Evolutionary conservation across 1,139 yeast genomes (phyloP).

Genomic region (Blastobotrys serpentis): DNA sequence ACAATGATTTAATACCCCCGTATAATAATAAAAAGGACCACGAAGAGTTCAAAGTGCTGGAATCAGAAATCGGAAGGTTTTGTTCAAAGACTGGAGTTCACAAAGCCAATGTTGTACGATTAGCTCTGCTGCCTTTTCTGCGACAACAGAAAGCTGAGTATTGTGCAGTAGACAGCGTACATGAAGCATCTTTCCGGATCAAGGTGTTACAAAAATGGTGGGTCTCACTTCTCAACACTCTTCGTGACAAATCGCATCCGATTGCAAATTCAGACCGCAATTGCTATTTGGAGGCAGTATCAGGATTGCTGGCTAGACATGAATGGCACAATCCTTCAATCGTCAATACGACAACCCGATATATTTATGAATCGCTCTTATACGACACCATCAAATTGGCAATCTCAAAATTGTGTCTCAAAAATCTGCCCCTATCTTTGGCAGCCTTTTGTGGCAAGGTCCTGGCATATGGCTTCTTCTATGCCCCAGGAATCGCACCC

Average conservation of each 20-base stretch:
- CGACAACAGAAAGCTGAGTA: slow-evolving; percentile 38
- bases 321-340: slow-evolving; percentile 52
- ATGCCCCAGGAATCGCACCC: slow-evolving; percentile 59
- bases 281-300: slow-evolving; percentile 72
- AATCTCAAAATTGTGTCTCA: slow-evolving; percentile 51
- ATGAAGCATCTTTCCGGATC: slow-evolving; percentile 32
- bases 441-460: slow-evolving; percentile 81
- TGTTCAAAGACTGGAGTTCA: slow-evolving; percentile 51
- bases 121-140: slow-evolving; percentile 65
- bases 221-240: slow-evolving; percentile 51
- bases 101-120: slow-evolving; percentile 65
- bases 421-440: slow-evolving; percentile 56
- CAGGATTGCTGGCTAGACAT: slow-evolving; percentile 58
- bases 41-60: slow-evolving; percentile 29
- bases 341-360: slow-evolving; percentile 15
- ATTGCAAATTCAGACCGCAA: slow-evolving; percentile 56
- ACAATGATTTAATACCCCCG: slow-evolving; percentile 1
- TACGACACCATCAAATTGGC: slow-evolving; percentile 57
- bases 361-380: slow-evolving; percentile 36
- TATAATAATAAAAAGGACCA: slow-evolving; percentile 10
- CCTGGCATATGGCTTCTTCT: slow-evolving; percentile 64
- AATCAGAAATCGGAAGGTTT: slow-evolving; percentile 32
- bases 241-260: slow-evolving; percentile 37
- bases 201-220: slow-evolving; percentile 62
- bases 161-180: slow-evolving; percentile 36